Percentiles rank a stretch among this genome's conserved stretches.
These are phyloP conservation scores for Lasiodiplodia sp. DNA, from an alignment of 2,329 filamentous ascomycete genomes.

Conservation along the genomic window DNA sequence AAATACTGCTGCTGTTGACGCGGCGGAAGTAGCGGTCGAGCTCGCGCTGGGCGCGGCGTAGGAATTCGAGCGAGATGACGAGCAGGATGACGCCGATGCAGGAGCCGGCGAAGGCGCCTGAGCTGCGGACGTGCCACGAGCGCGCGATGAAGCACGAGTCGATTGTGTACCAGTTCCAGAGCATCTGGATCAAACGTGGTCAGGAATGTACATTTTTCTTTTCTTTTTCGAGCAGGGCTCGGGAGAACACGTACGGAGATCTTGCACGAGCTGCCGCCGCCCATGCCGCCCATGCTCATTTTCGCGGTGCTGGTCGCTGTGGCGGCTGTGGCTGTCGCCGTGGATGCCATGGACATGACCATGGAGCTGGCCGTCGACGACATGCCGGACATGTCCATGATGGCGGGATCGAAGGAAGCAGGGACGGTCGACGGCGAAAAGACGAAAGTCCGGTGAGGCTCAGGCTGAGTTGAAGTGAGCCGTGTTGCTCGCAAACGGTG, in stretches of 20 bases:
- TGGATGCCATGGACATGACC: constrained; percentile 12
- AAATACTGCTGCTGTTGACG: neutral
- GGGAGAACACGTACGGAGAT: constrained; percentile 43
- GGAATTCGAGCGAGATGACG: constrained; percentile 73
- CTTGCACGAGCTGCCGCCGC: constrained; percentile 43
- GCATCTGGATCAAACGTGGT: constrained; percentile 64
- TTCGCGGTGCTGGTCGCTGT: constrained; percentile 1
- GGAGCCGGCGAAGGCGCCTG: constrained; percentile 77
- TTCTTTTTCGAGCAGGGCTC: no score
- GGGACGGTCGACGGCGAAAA: neutral
- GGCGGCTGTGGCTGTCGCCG: neutral
- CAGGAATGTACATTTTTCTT: neutral
- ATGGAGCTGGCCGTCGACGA: constrained; percentile 15
- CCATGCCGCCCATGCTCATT: constrained; percentile 22
- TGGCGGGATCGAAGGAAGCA: neutral
- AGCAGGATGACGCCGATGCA: constrained; percentile 82
- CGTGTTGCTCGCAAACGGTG: neutral
- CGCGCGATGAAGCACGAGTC: constrained; percentile 74
- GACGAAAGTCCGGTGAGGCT: neutral
- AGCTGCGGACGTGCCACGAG: constrained; percentile 75
- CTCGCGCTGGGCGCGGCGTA: constrained; percentile 74
- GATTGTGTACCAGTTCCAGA: constrained; percentile 80
- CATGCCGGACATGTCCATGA: constrained; percentile 18
- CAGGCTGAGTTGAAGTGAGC: neutral
- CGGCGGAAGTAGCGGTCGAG: constrained; percentile 73